Evolutionary conservation across 2,329 filamentous ascomycete species (phyloP), one percentile per base, ranked within the genome.

Genomic region (Penicillium sp.): DNA sequence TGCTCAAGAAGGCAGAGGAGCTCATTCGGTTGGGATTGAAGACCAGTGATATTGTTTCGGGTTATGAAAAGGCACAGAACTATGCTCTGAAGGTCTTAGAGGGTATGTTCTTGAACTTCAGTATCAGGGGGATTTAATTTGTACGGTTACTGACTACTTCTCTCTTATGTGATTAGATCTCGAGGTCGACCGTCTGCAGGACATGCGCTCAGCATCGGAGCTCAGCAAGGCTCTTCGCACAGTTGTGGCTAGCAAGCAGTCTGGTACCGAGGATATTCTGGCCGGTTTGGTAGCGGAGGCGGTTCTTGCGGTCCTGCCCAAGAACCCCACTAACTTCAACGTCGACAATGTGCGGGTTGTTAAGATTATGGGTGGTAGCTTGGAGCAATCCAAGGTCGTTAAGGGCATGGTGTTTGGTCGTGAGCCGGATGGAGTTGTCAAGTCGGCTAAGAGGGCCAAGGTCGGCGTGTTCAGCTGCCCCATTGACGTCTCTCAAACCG

Each of bases 341-440:
- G 92, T 99, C 63, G 95, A 99, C 82, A 99, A 99, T 77, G 89
- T 99, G 69, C 90, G 95, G 59, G 96, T 99, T 57, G 96, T 99
- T 69, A 99, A 99, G 85, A 99, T 99, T 71, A 98, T 99, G 93
- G 95, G 95, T 68, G 93, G 95, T 63, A 92, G 90, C 74, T 81
- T 99, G 72, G 91, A 96, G 70, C 93, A 99, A 80, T 96, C 92
- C 75, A 88, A 86, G 65, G 93, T 99, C 14, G 89, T 99, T 59
- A 96, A 90, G 83, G 95, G 95, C 65, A 99, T 99, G 95, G 96
- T 99, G 52, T 98, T 99, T 74, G 89, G 91, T 69, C 90, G 96
- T 73, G 90, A 96, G 77, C 95, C 95, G n/a, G 89, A 96, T 72
- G 93, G 93, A 68, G 84, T 84, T 16, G 81, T 97, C 74, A 98